A percentile compares a stretch with the other conserved stretches of the same genome.
Conservation (phyloP, 1,284 basidiomycete genomes). For the Sporisorium reilianum region DNA sequence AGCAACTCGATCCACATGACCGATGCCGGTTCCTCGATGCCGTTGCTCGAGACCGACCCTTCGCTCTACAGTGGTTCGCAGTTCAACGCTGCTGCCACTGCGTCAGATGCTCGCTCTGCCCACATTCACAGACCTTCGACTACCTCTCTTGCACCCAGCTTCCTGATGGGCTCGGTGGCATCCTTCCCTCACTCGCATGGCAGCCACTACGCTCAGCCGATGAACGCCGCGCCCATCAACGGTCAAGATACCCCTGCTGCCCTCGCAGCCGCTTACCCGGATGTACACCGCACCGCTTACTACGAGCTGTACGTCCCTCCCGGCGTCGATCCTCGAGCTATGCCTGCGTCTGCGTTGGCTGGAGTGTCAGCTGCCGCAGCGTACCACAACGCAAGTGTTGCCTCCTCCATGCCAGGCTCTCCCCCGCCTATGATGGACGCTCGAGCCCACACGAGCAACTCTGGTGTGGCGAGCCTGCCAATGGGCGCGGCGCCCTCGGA, state of each 20-base stretch:
- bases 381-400: slow-evolving; percentile 11
- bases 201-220: slow-evolving; percentile 19
- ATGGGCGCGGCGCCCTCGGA: slow-evolving; percentile 28
- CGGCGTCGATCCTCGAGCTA: slow-evolving; percentile 18
- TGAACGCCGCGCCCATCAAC: not conserved
- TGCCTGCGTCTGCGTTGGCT: not conserved
- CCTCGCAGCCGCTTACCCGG: slow-evolving; percentile 26
- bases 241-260: slow-evolving; percentile 5
- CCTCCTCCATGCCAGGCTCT: slow-evolving; percentile 3
- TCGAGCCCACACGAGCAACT: slow-evolving; percentile 4
- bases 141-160: slow-evolving; percentile 32
- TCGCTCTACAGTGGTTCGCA: slow-evolving; percentile 26
- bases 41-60: slow-evolving; percentile 20
- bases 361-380: slow-evolving; percentile 29
- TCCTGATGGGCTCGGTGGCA: slow-evolving; percentile 28
- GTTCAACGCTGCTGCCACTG: not conserved
- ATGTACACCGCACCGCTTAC: slow-evolving; percentile 32
- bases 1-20: slow-evolving; percentile 31
- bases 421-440: slow-evolving; percentile 4
- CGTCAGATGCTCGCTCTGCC: slow-evolving; percentile 18
- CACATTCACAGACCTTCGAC: slow-evolving; percentile 31
- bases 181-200: slow-evolving; percentile 32
- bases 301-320: slow-evolving; percentile 31
- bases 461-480: slow-evolving; percentile 19
- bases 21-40: slow-evolving; percentile 25